A percentile compares a stretch with the other conserved stretches of the same genome.
Evolutionary conservation across 371 early-diverging fungal genomes (phyloP).

Genomic region (Rhizomucor pusillus): DNA sequence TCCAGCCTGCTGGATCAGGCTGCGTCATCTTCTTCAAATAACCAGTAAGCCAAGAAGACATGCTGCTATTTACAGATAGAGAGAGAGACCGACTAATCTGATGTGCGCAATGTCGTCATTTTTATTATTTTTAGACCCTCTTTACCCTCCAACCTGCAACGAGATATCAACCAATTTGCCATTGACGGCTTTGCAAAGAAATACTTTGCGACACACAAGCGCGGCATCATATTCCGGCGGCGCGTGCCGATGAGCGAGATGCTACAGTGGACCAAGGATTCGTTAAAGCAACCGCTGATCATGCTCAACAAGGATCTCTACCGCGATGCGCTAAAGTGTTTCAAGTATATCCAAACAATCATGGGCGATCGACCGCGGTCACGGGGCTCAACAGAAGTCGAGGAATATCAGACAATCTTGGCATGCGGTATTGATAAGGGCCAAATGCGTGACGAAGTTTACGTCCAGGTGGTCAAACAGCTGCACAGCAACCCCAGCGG

Average conservation of each 20-base stretch:
- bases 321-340: constrained; percentile 86
- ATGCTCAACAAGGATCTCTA: constrained; percentile 73
- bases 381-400: constrained; percentile 30
- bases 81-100: constrained; percentile 5
- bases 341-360: constrained; percentile 78
- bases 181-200: constrained; percentile 92
- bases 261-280: constrained; percentile 80
- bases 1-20: constrained; percentile 12
- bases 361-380: constrained; percentile 74
- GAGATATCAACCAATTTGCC: constrained; percentile 75
- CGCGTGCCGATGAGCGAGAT: constrained; percentile 88
- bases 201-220: constrained; percentile 89
- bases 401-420: constrained; percentile 75
- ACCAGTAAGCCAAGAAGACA: too few species aligned
- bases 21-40: background rate
- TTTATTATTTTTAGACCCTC: constrained; percentile 26
- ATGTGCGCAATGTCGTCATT: background rate
- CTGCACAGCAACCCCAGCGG: constrained; percentile 77
- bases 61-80: too few species aligned
- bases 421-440: constrained; percentile 74
- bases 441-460: constrained; percentile 90
- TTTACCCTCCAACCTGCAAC: constrained; percentile 62
- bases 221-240: constrained; percentile 73
- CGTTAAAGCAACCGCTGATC: constrained; percentile 79
- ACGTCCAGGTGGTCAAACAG: constrained; percentile 93